Percentiles rank a stretch among this genome's conserved stretches.
Evolutionary conservation across 2,329 filamentous ascomycete species (phyloP).

Genomic region (Chaetomiaceae sp.): DNA sequence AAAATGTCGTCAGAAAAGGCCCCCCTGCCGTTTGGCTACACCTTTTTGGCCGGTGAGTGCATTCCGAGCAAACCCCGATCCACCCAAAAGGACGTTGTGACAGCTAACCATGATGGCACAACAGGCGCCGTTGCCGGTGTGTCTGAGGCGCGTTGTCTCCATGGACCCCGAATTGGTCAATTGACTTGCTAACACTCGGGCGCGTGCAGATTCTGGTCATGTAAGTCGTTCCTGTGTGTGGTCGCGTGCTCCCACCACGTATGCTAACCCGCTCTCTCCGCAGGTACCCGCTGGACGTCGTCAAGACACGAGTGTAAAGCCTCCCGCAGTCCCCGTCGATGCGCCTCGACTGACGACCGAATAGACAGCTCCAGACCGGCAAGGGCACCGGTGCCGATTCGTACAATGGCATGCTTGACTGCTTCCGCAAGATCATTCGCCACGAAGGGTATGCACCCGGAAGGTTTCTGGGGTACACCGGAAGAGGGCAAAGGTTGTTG

Average conservation of each 20-base stretch:
- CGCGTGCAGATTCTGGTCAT: slow-evolving; percentile 75
- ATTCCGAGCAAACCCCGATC: slow-evolving; percentile 26
- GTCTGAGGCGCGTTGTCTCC: slow-evolving; percentile 68
- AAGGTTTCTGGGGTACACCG: neutral
- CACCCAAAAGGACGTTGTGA: slow-evolving; percentile 17
- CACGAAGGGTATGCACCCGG: slow-evolving; percentile 72
- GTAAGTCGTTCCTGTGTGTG: slow-evolving; percentile 44
- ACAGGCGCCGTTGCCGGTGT: slow-evolving; percentile 90
- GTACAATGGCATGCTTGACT: slow-evolving; percentile 97
- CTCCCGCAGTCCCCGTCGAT: slow-evolving; percentile 5
- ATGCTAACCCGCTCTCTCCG: slow-evolving; percentile 3
- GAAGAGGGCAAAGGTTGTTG: slow-evolving; percentile 1
- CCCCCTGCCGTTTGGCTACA: slow-evolving; percentile 27
- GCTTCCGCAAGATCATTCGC: slow-evolving; percentile 93
- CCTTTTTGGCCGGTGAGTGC: slow-evolving; percentile 27
- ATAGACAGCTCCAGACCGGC: slow-evolving; percentile 80
- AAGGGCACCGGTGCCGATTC: slow-evolving; percentile 67
- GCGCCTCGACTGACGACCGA: slow-evolving; percentile 22
- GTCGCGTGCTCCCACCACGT: slow-evolving; percentile 21
- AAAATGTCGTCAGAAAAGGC: slow-evolving; percentile 26
- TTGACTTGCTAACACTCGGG: slow-evolving; percentile 24
- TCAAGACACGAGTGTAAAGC: slow-evolving; percentile 69
- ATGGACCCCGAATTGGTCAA: slow-evolving; percentile 12
- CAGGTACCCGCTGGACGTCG: slow-evolving; percentile 98
- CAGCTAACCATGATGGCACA: slow-evolving; percentile 27